Evolutionary conservation across 2,329 filamentous ascomycete genomes (phyloP).

Genomic region (Pseudogymnoascus sp.): DNA sequence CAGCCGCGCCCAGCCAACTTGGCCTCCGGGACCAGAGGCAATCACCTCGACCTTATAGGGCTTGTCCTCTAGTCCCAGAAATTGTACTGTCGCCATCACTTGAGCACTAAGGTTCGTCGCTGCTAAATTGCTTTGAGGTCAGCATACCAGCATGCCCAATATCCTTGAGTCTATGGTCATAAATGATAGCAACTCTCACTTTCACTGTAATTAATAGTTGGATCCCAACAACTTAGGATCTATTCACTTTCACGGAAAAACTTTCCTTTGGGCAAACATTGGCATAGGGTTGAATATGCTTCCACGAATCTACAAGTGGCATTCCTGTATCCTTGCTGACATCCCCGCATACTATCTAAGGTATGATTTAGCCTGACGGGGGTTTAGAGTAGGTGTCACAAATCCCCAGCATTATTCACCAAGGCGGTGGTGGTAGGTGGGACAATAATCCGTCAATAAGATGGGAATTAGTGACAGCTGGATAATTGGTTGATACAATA

Average conservation of each 20-base stretch:
- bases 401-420: neutral
- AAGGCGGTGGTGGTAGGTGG: neutral
- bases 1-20: too few relatives aligned
- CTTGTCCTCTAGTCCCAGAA: too few relatives aligned
- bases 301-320: neutral
- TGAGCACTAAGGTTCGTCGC: too few relatives aligned
- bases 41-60: too few relatives aligned
- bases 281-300: neutral
- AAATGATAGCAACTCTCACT: neutral
- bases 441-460: neutral
- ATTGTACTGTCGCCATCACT: too few relatives aligned
- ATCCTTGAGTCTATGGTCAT: neutral
- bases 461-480: neutral
- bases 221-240: neutral
- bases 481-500: neutral
- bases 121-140: too few relatives aligned
- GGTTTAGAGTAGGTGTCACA: neutral
- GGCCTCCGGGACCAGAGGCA: too few relatives aligned
- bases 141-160: neutral
- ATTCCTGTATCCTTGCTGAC: neutral
- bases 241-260: neutral
- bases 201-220: neutral
- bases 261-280: neutral
- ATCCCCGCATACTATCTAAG: neutral
- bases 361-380: neutral